phyloP scores from a whole-genome alignment of 169 alveolate genomes.

The Perkinsus marinus region DNA sequence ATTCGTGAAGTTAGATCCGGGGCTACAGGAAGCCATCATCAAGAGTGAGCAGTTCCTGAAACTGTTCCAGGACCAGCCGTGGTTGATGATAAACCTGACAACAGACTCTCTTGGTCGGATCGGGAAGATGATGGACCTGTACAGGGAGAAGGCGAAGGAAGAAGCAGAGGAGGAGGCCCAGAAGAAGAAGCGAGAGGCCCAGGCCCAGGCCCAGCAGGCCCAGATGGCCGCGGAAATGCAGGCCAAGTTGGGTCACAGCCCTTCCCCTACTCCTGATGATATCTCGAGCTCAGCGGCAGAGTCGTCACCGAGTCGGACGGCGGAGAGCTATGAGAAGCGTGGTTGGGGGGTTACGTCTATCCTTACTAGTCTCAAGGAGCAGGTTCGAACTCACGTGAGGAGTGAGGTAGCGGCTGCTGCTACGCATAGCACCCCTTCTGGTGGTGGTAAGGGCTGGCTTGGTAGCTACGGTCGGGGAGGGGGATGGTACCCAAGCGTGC shows the following conservation, averaged over 20 bases:
- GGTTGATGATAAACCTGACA: neutral
- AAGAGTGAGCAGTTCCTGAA: neutral
- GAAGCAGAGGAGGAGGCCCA: neutral
- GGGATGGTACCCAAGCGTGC: neutral
- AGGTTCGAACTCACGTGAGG: neutral
- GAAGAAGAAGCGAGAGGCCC: neutral
- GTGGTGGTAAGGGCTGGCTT: neutral
- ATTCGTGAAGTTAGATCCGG: neutral
- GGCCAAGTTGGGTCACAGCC: neutral
- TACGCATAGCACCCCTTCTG: neutral
- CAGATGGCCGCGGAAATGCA: neutral
- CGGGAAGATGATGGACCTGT: neutral
- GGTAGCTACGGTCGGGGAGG: neutral
- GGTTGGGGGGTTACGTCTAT: neutral
- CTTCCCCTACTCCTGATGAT: neutral
- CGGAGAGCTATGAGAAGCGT: neutral
- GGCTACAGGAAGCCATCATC: neutral
- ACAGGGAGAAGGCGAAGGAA: neutral
- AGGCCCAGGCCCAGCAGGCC: neutral
- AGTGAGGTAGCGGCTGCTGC: neutral
- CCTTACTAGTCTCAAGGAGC: neutral
- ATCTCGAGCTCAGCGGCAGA: neutral
- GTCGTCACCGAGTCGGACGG: neutral
- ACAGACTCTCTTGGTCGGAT: neutral
- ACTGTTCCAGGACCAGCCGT: neutral